Base-by-base conservation (phyloP, 75 land plant species). In the Cupressus sempervirens region DNA sequence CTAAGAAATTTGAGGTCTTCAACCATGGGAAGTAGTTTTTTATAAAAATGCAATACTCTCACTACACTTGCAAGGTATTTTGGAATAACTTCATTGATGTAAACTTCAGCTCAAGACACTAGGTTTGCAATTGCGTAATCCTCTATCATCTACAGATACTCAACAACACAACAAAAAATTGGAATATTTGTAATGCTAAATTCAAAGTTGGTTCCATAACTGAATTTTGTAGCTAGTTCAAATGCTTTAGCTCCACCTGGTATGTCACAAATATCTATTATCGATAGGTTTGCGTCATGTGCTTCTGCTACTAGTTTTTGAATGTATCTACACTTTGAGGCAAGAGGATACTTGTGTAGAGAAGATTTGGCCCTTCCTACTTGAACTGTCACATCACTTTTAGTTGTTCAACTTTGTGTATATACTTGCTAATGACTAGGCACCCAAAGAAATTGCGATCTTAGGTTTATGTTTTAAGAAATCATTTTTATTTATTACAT, bases 201-300 rank as follows among this genome's bases (percentile, higher is more conserved):
- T 83, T 97, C 99, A 58, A 97, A 94, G 84, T 97, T 96, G 72
- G 93, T 91, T 13, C 99, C 99, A 75, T 97, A 96, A 54, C 98
- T 93, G 88, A 96, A 97, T 81, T 92, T 96, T 26, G 93, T 96
- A 12, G 91, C 96, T 12, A 94, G 83, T 72, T 97, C 94, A 81
- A 97, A 97, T 53, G 95, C 96, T 79, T 96, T 96, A 36, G 92
- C 91, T 34, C 99, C 99, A n/a, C 99, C 99, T 11, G 98, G 98
- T 38, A 92, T 84, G 26, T 93, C 92, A 3, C 90, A 87, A 58
- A 97, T 81, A 77, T 96, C 92, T 41, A 97, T 90, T 72, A 83
- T 84, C 2, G 91, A 86, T 30, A 85, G 84, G 77, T 93, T 92
- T 46, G 91, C 48, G 58, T 92, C 91, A 52, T 68, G 86, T 41